phyloP scores from a whole-genome alignment of 164 flowering plant genomes.

The Aristolochia contorta region DNA sequence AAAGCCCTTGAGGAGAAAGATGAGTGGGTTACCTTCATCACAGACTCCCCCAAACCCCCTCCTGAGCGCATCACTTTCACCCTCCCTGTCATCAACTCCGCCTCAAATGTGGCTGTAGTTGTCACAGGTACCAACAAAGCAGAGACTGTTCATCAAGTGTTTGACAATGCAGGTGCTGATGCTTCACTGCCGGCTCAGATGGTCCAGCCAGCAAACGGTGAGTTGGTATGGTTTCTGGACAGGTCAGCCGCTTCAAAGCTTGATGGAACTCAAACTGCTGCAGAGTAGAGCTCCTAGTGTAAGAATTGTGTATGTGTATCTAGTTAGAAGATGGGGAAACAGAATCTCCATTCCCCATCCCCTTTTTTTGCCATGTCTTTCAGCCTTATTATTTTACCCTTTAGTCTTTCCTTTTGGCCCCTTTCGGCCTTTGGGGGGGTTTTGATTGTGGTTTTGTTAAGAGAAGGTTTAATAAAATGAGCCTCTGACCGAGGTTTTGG shows the following conservation, averaged over 20 bases:
- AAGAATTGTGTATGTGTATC: constrained; percentile 20
- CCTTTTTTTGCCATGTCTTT: constrained; percentile 1
- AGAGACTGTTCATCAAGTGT: constrained; percentile 41
- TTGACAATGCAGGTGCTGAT: constrained; percentile 29
- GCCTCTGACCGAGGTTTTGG: constrained; percentile 1
- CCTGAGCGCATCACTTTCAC: constrained; percentile 81
- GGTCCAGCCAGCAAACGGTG: constrained; percentile 50
- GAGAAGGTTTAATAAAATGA: background rate
- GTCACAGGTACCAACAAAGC: constrained; percentile 57
- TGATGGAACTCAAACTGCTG: constrained; percentile 15
- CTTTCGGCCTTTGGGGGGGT: background rate
- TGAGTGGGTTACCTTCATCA: constrained; percentile 70
- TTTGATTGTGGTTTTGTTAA: background rate
- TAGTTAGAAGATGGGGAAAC: constrained; percentile 13
- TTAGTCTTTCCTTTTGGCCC: background rate
- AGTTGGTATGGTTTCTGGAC: constrained; percentile 75
- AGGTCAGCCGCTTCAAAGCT: constrained; percentile 53
- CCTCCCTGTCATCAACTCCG: constrained; percentile 72
- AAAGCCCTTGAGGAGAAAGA: constrained; percentile 35
- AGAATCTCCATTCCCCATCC: background rate
- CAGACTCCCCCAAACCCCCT: constrained; percentile 70
- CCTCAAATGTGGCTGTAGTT: constrained; percentile 58
- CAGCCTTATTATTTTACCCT: background rate
- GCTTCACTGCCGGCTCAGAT: constrained; percentile 43
- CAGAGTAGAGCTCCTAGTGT: constrained; percentile 13